Evolutionary conservation across 2,329 filamentous ascomycete genomes (phyloP), one percentile per base, ranked within the genome.

Genomic region (Ophiostoma montium): DNA sequence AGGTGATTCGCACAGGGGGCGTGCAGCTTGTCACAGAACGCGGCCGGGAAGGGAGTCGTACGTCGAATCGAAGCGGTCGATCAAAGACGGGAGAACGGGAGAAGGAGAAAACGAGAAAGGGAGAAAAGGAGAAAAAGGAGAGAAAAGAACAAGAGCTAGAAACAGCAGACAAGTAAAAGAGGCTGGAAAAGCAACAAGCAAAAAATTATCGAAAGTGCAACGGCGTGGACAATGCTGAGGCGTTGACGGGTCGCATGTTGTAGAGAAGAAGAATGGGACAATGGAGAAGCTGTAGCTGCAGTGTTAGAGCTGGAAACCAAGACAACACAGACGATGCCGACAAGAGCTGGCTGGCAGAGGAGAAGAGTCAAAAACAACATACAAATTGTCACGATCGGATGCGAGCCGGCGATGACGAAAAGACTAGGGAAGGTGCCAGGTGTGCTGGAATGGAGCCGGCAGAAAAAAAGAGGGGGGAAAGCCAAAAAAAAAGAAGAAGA

Each of bases 391-490:
- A 42, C 39, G 39, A 42, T 42, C 39, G 39, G 39, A 42, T 42
- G 39, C 42, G 42, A 33, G 42, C 27, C 27, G 27, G n/a, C 27
- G 30, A 44, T 44, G 42, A 44, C 42, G n/a, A 33, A 44, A 21
- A 42, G 39, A 8, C 21, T 15, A 15, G 21, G 8, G 16, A 33
- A 16, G 42, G 27, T 32, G 10, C 16, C 16, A 35, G 13, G 13
- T 11, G 31, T 31, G 13, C 10, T 30, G 30, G 30, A 44, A 32
- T 44, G 42, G 42, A 33, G 42, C 32, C 42, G 42, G 42, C 42
- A 44, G 42, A 44, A 44, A 44, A 42, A 43, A 43, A 43, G 32
- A 43, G 41, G 30, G 41, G 41, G 41, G 41, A 18, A 23, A 43
- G 15, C 32, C n/a, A 31, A 32, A 16, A 43, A 30, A 21, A 18